Conservation (phyloP, 1,139 yeast species). For the Blastobotrys serpentis region DNA sequence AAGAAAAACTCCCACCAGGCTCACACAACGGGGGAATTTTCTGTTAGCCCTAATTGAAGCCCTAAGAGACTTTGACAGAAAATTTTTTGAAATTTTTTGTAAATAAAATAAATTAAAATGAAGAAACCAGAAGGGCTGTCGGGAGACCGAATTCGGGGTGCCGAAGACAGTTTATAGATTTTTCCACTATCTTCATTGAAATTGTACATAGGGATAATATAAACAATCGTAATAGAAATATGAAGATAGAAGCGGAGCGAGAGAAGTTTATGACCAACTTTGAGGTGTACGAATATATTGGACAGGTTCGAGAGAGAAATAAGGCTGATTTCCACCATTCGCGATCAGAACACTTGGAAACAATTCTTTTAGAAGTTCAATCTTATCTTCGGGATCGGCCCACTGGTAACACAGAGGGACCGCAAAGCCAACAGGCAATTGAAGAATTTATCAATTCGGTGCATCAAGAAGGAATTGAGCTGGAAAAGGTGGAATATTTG, state of each 20-base stretch:
- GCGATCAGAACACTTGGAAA: slow-evolving; percentile 49
- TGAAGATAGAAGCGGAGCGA: slow-evolving; percentile 49
- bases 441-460: slow-evolving; percentile 47
- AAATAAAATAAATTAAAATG: too few relatives aligned
- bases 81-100: too few relatives aligned
- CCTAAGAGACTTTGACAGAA: not conserved
- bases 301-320: slow-evolving; percentile 48
- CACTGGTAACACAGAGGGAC: slow-evolving; percentile 39
- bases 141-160: too few relatives aligned
- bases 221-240: too few relatives aligned
- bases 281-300: slow-evolving; percentile 66
- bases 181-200: too few relatives aligned
- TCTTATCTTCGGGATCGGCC: slow-evolving; percentile 51
- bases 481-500: slow-evolving; percentile 80
- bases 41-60: too few relatives aligned
- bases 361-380: slow-evolving; percentile 59
- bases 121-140: too few relatives aligned
- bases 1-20: too few relatives aligned
- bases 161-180: too few relatives aligned
- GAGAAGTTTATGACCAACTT: slow-evolving; percentile 68
- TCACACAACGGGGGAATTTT: too few relatives aligned
- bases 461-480: slow-evolving; percentile 51
- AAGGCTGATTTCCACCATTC: slow-evolving; percentile 13
- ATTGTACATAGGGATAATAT: too few relatives aligned
- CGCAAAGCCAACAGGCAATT: slow-evolving; percentile 51